Percentiles rank a stretch among this genome's conserved stretches.
phyloP scores from a whole-genome alignment of 768 basidiomycete species.

The Pleurotus sapidus region DNA sequence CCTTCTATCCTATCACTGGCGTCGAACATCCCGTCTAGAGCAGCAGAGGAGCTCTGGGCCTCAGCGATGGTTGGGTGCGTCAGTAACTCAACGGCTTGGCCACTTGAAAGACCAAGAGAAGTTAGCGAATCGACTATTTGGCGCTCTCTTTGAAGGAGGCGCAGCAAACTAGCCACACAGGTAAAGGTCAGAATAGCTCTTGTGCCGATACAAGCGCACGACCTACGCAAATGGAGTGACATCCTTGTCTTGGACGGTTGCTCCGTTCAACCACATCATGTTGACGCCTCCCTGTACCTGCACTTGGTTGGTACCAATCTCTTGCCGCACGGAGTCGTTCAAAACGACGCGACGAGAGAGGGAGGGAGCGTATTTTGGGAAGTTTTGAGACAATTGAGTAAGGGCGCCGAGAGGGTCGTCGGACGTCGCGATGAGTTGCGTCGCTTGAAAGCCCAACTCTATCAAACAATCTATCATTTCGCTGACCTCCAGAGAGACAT shows the following conservation, averaged over 20 bases:
- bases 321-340: slow-evolving; percentile 46
- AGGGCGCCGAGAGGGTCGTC: slow-evolving; percentile 51
- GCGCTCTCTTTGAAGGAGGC: slow-evolving; percentile 74
- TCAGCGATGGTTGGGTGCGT: slow-evolving; percentile 58
- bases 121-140: slow-evolving; percentile 55
- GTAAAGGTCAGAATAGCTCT: too few relatives aligned
- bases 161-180: slow-evolving; percentile 26
- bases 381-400: slow-evolving; percentile 76
- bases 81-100: slow-evolving; percentile 71
- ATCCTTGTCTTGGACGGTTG: slow-evolving; percentile 55
- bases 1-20: slow-evolving; percentile 85
- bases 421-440: slow-evolving; percentile 72
- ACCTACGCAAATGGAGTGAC: slow-evolving; percentile 55
- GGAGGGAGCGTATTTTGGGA: slow-evolving; percentile 80
- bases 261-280: slow-evolving; percentile 82
- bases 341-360: slow-evolving; percentile 68
- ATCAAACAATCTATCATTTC: background rate
- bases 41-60: slow-evolving; percentile 45
- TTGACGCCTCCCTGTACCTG: slow-evolving; percentile 51
- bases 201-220: background rate
- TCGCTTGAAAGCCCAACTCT: slow-evolving; percentile 72
- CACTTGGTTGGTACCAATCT: slow-evolving; percentile 55
- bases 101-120: slow-evolving; percentile 56
- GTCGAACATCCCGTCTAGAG: slow-evolving; percentile 80
- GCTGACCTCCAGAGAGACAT: background rate